Evolutionary conservation across 768 basidiomycete species (phyloP), one percentile per base, ranked within the genome.

Genomic region (Stropharia rugosoannulata): DNA sequence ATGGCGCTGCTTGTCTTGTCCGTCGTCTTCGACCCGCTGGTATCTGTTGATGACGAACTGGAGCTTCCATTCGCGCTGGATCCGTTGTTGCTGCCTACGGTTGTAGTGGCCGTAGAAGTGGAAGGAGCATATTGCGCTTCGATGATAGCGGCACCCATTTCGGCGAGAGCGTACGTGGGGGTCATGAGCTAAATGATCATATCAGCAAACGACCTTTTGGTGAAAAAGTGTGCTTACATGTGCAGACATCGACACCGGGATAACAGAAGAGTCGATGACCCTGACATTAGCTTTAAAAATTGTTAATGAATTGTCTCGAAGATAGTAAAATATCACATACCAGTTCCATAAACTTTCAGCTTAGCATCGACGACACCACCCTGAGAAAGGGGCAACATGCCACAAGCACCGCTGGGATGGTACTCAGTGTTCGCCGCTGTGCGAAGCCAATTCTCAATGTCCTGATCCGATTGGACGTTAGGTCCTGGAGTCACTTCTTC

Each of bases 211-310:
- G 22, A 32, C n/a, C 12, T 13, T n/a, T 11, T 1, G 19, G 40
- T 11, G 12, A 18, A 47, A 10, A 48, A 10, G 29, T 27, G 35
- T 5, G 57, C 62, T 27, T 32, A 63, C 62, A 66, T 73, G 71
- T 16, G 70, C 68, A 44, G 67, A 63, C 50, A 70, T 68, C 12
- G 67, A 65, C 27, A 84, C 70, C 0, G 86, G 83, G 68, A 81
- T 82, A 25, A 86, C 76, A 0, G 80, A 82, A 11, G 83, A 72
- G 61, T 85, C 83, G 11, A 75, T 76, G 35, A 87, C 83, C 54
- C 85, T 75, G 36, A 85, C 71, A 70, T 87, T 87, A 29, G 70
- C 66, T 59, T 19, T 19, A 32, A n/a, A 43, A 36, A 48, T 10
- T 1, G n/a, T 43, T 6, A 18, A 22, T 19, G 16, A 5, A 16